phyloP scores from a whole-genome alignment of 805 yeast species.

The Metschnikowia henanensis region DNA sequence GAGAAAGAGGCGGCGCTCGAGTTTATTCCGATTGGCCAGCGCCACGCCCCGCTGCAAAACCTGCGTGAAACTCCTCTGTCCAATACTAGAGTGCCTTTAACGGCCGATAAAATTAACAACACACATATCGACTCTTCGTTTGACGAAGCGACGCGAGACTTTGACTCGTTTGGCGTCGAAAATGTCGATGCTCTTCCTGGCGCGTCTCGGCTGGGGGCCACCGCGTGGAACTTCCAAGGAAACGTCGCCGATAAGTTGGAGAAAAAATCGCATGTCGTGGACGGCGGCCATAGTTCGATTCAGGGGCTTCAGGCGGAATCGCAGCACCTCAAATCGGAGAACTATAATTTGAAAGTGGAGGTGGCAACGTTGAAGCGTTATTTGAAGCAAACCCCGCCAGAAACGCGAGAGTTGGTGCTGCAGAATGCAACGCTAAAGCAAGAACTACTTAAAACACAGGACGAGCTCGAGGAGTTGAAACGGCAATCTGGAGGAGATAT shows the following conservation, averaged over 20 bases:
- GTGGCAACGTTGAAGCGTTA: slow-evolving; percentile 41
- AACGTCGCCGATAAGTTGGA: background rate
- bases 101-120: slow-evolving; percentile 10
- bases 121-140: slow-evolving; percentile 14
- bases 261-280: background rate
- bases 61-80: background rate
- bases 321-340: slow-evolving; percentile 40
- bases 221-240: slow-evolving; percentile 11
- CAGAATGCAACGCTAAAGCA: slow-evolving; percentile 35
- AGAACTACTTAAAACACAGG: slow-evolving; percentile 11
- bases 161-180: slow-evolving; percentile 7
- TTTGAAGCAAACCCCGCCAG: slow-evolving; percentile 44
- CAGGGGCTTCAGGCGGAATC: slow-evolving; percentile 24
- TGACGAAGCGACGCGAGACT: slow-evolving; percentile 12
- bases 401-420: slow-evolving; percentile 35
- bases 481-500: background rate
- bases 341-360: slow-evolving; percentile 44
- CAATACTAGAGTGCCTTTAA: slow-evolving; percentile 6
- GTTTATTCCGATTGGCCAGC: slow-evolving; percentile 28
- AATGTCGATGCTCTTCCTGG: slow-evolving; percentile 1
- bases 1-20: slow-evolving; percentile 20
- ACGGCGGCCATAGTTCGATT: slow-evolving; percentile 20
- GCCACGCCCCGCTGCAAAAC: slow-evolving; percentile 9
- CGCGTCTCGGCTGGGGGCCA: slow-evolving; percentile 1
- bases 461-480: slow-evolving; percentile 5